Conservation (phyloP, 176 grass and related monocot genomes). For the Chloris gayana region DNA sequence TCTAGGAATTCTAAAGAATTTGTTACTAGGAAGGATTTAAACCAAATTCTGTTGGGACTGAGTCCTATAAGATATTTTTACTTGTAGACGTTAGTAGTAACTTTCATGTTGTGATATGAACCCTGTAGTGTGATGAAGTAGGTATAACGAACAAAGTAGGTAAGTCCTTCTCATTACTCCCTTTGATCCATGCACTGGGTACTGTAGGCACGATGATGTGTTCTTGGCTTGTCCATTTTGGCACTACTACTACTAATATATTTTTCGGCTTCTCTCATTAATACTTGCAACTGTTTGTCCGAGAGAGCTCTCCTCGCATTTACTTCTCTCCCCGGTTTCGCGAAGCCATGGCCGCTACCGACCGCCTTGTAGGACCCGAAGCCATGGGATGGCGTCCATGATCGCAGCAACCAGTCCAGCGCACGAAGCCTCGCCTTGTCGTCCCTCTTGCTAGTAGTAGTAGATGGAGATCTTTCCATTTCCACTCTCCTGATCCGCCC, state of each 20-base stretch:
- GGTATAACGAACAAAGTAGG: neutral
- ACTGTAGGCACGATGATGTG: conserved; percentile 7
- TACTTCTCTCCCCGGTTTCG: conserved; percentile 15
- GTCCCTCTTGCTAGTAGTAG: no score
- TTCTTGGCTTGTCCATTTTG: conserved; percentile 23
- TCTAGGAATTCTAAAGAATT: no score
- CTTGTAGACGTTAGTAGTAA: neutral
- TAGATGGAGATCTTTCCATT: conserved; percentile 18
- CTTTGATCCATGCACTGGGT: conserved; percentile 6
- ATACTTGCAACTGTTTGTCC: conserved; percentile 20
- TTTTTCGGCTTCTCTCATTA: neutral
- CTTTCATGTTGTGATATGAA: neutral
- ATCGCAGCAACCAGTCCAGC: neutral
- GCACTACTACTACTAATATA: neutral
- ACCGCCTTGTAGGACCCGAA: conserved; percentile 4
- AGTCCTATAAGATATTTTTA: no score
- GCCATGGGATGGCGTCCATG: neutral
- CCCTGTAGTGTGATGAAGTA: neutral
- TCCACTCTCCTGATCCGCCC: conserved; percentile 1
- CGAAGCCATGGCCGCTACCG: conserved; percentile 21
- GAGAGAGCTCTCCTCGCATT: conserved; percentile 19
- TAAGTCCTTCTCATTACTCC: neutral
- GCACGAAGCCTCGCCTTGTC: neutral
- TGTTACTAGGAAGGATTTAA: no score
- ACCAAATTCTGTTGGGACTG: no score